Base-by-base conservation (phyloP, 2,329 filamentous ascomycete genomes). In the Leptographium radiaticola region DNA sequence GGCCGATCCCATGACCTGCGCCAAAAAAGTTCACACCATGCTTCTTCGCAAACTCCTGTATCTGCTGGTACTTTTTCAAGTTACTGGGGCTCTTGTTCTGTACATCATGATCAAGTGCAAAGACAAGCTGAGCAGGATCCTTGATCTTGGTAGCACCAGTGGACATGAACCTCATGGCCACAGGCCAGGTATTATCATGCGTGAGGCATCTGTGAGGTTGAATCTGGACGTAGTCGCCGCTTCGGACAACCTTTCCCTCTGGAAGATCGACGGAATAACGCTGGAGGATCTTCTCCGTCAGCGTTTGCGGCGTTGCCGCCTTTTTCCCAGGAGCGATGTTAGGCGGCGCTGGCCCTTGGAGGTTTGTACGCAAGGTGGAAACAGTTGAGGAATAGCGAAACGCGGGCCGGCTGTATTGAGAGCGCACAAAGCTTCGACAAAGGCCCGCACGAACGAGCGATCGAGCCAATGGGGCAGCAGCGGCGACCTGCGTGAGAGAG, bases 281-380 rank as follows among this genome's bases (percentile, higher is more conserved):
- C 67, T 96, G 90, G 0, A 95, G 84, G 56, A 96, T 95, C 74
- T 95, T 95, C 67, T 96, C 90, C 3, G 87, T 93, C 51, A 95
- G 70, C 3, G 87, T 96, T 69, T 95, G 89, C 0, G 87, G 79
- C 2, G 53, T 59, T 33, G 46, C 34, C 16, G 52, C 45, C 7
- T n/a, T n/a, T n/a, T n/a, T n/a, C n/a, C n/a, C n/a, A n/a, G n/a
- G n/a, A n/a, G n/a, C n/a, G n/a, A n/a, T n/a, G n/a, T n/a, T n/a
- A n/a, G n/a, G n/a, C n/a, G n/a, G n/a, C n/a, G n/a, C n/a, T n/a
- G n/a, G n/a, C n/a, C n/a, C n/a, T n/a, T n/a, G n/a, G n/a, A n/a
- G n/a, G n/a, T n/a, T n/a, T n/a, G n/a, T n/a, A n/a, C n/a, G n/a
- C n/a, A n/a, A n/a, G n/a, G n/a, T n/a, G n/a, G n/a, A n/a, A n/a